These are phyloP conservation scores for Metarhizium robertsii DNA, from an alignment of 2,329 filamentous ascomycete species.

Conservation along the genomic window DNA sequence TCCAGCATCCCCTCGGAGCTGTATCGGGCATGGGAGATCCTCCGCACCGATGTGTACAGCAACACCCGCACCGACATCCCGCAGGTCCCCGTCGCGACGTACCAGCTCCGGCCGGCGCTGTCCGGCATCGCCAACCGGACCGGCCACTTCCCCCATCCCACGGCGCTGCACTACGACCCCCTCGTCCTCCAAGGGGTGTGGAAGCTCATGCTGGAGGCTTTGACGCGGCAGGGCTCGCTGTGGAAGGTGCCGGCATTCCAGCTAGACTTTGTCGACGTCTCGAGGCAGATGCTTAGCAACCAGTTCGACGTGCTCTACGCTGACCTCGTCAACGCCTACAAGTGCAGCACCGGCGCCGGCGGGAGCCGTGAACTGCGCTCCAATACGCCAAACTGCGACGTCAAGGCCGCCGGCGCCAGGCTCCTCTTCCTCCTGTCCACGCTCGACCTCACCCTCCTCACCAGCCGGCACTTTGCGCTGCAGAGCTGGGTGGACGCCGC, in stretches of 20 bases:
- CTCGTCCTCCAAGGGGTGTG: conserved; percentile 26
- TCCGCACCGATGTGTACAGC: conserved; percentile 37
- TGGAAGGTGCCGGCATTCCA: conserved; percentile 32
- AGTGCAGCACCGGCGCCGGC: conserved; percentile 11
- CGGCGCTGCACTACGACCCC: conserved; percentile 32
- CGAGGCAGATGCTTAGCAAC: conserved; percentile 38
- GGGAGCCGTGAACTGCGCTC: conserved; percentile 12
- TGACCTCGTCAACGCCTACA: conserved; percentile 23
- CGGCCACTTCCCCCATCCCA: conserved; percentile 27
- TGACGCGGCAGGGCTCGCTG: conserved; percentile 19
- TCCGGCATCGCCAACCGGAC: conserved; percentile 28
- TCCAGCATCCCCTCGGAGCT: conserved; percentile 19
- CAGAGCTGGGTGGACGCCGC: conserved; percentile 31
- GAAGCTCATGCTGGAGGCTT: conserved; percentile 27
- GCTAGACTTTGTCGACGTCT: conserved; percentile 39
- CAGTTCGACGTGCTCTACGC: conserved; percentile 31
- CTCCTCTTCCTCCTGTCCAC: conserved; percentile 24
- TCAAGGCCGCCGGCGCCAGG: conserved; percentile 13
- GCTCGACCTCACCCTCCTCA: conserved; percentile 31
- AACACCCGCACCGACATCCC: conserved; percentile 33
- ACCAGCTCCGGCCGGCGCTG: conserved; percentile 33
- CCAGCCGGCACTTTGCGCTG: conserved; percentile 32
- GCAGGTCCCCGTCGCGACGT: conserved; percentile 34
- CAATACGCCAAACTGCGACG: conserved; percentile 5
- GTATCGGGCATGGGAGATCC: conserved; percentile 35